Evolutionary conservation across 352 stramenopile species (phyloP), one percentile per base, ranked within the genome.

Genomic region (Thalassiosira mediterranea): DNA sequence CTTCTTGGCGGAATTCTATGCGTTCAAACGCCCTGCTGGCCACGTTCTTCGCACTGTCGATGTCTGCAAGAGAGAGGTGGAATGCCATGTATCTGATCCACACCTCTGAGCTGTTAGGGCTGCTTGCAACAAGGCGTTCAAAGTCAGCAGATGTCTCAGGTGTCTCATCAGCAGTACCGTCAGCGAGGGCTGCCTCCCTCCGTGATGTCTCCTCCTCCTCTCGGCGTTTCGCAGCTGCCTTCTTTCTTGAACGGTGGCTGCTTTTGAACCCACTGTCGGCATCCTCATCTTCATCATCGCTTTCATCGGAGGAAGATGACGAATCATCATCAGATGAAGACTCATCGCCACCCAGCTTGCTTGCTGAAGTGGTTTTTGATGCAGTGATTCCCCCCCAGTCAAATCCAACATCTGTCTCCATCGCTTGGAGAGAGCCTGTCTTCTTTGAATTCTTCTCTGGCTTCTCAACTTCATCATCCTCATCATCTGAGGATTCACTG

Each of bases 61-160:
- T 91, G 70, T 98, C 95, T 32, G 95, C 97, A 19, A 98, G 83
- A 37, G 95, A 97, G 31, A 98, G 87, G 81, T 98, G 93, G 87
- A 98, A 98, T 13, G 96, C 96, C 96, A 98, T 98, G 89, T 98
- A 98, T 75, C 96, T 94, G 74, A 98, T 98, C 96, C 96, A 98
- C 67, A 97, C 61, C 84, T 96, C 97, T 49, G 95, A 98, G 71
- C 91, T 97, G 79, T 98, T 96, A 13, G 96, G 96, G 56, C 92
- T 96, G 51, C 95, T 94, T 8, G 94, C 95, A 51, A 98, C 81
- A 46, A 98, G 82, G 19, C 96, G 95, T 81, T 98, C 96, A 83
- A 97, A 98, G 78, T 98, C 96, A 46, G 94, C 94, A 10, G 94
- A 88, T 4, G 90, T 97, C 76, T 98, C 94, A 26, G 96, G 95